Conservation (phyloP, 2,329 filamentous ascomycete species). For the Elsinoe ampelina region DNA sequence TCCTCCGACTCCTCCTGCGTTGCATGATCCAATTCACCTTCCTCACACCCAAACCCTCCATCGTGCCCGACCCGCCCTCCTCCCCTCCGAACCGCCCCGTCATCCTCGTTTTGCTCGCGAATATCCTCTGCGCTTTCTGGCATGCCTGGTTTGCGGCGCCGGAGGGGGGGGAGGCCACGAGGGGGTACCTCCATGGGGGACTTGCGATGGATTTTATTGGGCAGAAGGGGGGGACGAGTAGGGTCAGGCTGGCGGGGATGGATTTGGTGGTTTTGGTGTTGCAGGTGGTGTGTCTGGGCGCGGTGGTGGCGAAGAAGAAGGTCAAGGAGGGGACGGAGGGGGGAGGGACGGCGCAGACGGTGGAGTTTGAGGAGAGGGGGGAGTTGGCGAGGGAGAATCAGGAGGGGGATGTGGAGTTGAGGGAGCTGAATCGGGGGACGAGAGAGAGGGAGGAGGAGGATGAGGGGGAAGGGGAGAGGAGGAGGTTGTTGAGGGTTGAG, state of each 20-base stretch:
- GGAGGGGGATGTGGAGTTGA: slow-evolving; percentile 33
- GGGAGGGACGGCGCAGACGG: slow-evolving; percentile 40
- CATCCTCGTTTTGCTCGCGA: slow-evolving; percentile 34
- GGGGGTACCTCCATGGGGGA: slow-evolving; percentile 52
- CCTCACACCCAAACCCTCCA: slow-evolving; percentile 49
- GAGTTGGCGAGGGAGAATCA: slow-evolving; percentile 25
- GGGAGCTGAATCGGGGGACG: slow-evolving; percentile 25
- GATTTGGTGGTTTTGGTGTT: slow-evolving; percentile 47
- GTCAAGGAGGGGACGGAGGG: slow-evolving; percentile 30
- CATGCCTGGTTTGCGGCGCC: slow-evolving; percentile 37
- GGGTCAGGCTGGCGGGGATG: slow-evolving; percentile 42
- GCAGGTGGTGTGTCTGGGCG: slow-evolving; percentile 49
- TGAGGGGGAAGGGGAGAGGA: slow-evolving; percentile 13
- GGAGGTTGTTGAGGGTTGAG: slow-evolving; percentile 14
- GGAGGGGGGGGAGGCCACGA: slow-evolving; percentile 37
- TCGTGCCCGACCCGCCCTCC: slow-evolving; percentile 41
- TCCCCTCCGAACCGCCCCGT: slow-evolving; percentile 39
- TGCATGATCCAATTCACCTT: slow-evolving; percentile 48
- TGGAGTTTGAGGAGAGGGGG: slow-evolving; percentile 52
- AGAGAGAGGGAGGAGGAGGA: neutral
- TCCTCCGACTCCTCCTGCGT: slow-evolving; percentile 47
- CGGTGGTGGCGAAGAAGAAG: slow-evolving; percentile 43
- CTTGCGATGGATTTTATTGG: slow-evolving; percentile 57
- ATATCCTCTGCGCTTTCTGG: slow-evolving; percentile 47
- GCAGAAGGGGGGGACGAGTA: slow-evolving; percentile 48